Evolutionary conservation across 345 rosid genomes (phyloP), one percentile per base, ranked within the genome.

Genomic region (Rubroshorea leprosula): DNA sequence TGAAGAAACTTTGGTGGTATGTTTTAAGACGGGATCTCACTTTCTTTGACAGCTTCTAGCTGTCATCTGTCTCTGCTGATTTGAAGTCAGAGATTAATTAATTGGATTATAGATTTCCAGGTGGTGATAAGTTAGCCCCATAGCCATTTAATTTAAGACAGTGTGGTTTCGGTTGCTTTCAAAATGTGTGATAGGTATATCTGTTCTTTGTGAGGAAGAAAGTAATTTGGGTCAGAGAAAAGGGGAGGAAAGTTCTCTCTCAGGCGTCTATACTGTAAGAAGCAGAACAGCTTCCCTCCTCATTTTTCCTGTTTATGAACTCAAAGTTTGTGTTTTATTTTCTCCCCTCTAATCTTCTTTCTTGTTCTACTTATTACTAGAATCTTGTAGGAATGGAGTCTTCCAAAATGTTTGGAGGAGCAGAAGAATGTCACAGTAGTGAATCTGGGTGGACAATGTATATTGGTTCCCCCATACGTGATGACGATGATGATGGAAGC

Each of bases 391-490:
- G n/a, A 23, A 82, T 79, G 87, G 87, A 77, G 63, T 53, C 87
- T 61, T 74, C 85, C 72, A 49, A 77, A 35, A 26, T 58, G 22
- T 51, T 56, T 56, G 83, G 78, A 67, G 78, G 55, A 6, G 27
- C 50, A 44, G 89, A 81, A 62, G 86, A 76, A 71, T 70, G 83
- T 69, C 70, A 74, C 35, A 80, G 83, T 60, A 60, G 74, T 64
- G 89, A 83, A 66, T 83, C 89, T n/a, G 89, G 89, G 20, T 83
- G 89, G 89, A 83, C 89, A 17, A 80, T 68, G 89, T 83, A 83
- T 59, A 75, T 83, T 27, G 82, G 82, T 49, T 79, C 87, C n/a
- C 79, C 78, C 44, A 29, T 23, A 13, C 53, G 63, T 43, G 72
- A 48, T 35, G 63, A 19, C 55, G 74, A 41, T 24, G 62, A 15